These are phyloP conservation scores for Chlamydomonas eustigma DNA, from an alignment of 139 green algal species.

Conservation along the genomic window DNA sequence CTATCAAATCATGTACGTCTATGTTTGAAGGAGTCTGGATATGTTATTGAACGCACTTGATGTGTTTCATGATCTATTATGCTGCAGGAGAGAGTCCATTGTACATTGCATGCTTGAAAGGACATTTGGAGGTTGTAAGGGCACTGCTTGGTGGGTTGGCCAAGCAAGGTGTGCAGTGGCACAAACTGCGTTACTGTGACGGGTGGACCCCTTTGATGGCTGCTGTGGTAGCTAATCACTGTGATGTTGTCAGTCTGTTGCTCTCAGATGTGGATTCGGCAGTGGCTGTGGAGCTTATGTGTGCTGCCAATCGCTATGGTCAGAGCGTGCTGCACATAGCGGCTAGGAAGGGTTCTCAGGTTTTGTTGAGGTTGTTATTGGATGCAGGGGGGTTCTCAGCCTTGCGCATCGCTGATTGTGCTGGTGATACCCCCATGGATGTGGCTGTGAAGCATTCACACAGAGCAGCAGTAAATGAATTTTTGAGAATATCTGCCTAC, in stretches of 20 bases:
- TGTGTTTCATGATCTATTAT: no score
- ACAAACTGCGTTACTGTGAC: constrained; percentile 59
- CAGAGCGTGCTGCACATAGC: constrained; percentile 75
- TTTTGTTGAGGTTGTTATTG: constrained; percentile 56
- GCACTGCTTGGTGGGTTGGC: constrained; percentile 59
- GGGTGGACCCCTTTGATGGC: constrained; percentile 88
- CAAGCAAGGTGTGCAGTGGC: constrained; percentile 52
- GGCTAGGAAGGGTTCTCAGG: constrained; percentile 57
- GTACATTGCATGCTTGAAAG: constrained; percentile 83
- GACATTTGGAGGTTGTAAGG: constrained; percentile 58
- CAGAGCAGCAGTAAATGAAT: constrained; percentile 24
- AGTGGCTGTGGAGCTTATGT: constrained; percentile 29
- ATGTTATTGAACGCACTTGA: no score
- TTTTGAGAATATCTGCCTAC: constrained; percentile 8
- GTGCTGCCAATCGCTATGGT: constrained; percentile 59
- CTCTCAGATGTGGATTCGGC: constrained; percentile 44
- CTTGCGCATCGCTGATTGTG: constrained; percentile 16
- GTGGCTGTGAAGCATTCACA: constrained; percentile 36
- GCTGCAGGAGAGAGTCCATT: constrained; percentile 65
- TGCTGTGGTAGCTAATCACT: constrained; percentile 62
- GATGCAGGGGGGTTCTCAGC: constrained; percentile 14
- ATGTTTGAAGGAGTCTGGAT: no score
- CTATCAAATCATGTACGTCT: no score
- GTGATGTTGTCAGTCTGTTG: constrained; percentile 43
- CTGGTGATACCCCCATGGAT: constrained; percentile 37